Evolutionary conservation across 2,329 filamentous ascomycete species (phyloP), one percentile per base, ranked within the genome.

Genomic region (Alternaria conjuncta): DNA sequence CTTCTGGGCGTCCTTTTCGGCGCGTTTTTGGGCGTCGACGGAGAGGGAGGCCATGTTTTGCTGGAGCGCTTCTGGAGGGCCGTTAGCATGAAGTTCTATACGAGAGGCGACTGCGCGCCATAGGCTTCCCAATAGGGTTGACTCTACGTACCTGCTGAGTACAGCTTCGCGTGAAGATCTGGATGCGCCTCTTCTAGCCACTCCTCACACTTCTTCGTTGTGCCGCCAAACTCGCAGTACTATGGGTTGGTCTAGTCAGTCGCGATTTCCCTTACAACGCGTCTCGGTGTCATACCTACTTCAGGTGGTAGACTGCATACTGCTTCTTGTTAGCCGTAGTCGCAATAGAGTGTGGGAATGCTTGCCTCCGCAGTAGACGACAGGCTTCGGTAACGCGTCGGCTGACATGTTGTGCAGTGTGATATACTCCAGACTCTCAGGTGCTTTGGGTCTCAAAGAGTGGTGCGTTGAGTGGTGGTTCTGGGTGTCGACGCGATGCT

Each of bases 191-290:
- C 88, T 75, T 93, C 84, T 20, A 99, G 89, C 96, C 96, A 99
- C 80, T 98, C 94, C 81, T 95, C 92, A 84, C 96, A 99, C 84
- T 97, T 99, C 83, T 94, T 97, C 23, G 92, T 90, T 43, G 94
- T 98, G 69, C 94, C 95, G 77, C 96, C 96, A 82, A 97, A 98
- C 84, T 99, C 96, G 85, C 96, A 99, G 84, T 97, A 99, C 96
- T 98, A 83, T 10, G 13, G 36, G 7, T 13, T 9, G 26, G 21
- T n/a, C 10, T 6, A 15, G 45, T 77, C 45, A 76, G 68, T 21
- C 4, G 28, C 45, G 6, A 44, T 26, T 18, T 50, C 15, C 15
- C 3, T 51, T 5, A 25, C 9, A 20, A 55, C 64, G 63, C 55
- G 65, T 61, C 59, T 49, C 51, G 63, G 71, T 64, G 60, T 67